These are phyloP conservation scores for Fraxinus angustifolia DNA, from an alignment of 305 asterid species.

Conservation along the genomic window DNA sequence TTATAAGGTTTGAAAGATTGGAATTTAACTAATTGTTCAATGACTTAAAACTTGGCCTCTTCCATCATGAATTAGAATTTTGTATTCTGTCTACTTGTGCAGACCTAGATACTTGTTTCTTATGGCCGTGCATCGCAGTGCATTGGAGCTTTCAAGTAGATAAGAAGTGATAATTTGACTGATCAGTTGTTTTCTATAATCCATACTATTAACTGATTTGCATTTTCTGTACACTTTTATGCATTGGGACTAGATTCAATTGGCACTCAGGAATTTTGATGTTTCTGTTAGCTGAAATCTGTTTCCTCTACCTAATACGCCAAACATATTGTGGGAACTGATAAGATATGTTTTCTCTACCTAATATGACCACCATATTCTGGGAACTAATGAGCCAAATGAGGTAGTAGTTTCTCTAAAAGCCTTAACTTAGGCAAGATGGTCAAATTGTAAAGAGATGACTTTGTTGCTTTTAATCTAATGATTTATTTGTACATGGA, in stretches of 20 bases:
- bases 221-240: not conserved
- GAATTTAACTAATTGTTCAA: not conserved
- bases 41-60: not conserved
- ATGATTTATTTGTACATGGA: not conserved
- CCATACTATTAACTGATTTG: not conserved
- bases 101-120: not conserved
- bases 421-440: not conserved
- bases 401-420: not conserved
- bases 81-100: not conserved
- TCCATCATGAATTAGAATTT: not conserved
- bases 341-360: not conserved
- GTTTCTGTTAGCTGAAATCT: not conserved
- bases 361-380: not conserved
- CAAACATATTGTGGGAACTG: not conserved
- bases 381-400: not conserved
- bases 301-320: not conserved
- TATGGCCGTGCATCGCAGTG: not conserved
- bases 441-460: not conserved
- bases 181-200: not conserved
- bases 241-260: not conserved
- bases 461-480: not conserved
- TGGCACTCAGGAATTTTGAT: not conserved
- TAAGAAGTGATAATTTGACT: not conserved
- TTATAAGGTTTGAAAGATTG: not conserved
- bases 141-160: not conserved